Percentiles rank a stretch among this genome's conserved stretches.
These are phyloP conservation scores for Debaryomyces sp. DNA, from an alignment of 1,139 yeast genomes.

Conservation along the genomic window DNA sequence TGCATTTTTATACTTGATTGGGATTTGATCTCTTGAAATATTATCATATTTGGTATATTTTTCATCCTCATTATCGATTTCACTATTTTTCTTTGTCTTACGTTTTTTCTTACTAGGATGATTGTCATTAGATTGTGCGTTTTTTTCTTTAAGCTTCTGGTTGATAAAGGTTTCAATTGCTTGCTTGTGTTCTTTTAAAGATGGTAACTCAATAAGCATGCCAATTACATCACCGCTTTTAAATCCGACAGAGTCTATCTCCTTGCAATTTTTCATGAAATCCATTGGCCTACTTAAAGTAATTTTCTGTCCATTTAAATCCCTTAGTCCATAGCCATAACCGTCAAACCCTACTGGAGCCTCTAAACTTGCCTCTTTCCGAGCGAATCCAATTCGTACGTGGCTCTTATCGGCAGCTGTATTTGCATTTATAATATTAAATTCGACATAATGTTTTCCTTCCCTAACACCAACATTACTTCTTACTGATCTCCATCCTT, in stretches of 20 bases:
- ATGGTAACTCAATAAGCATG: conserved; percentile 72
- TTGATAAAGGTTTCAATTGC: conserved; percentile 25
- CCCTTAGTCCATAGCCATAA: conserved; percentile 90
- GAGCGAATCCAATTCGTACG: conserved; percentile 78
- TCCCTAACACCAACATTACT: conserved; percentile 76
- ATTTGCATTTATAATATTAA: conserved; percentile 53
- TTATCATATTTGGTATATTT: conserved; percentile 30
- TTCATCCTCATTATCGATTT: conserved; percentile 19
- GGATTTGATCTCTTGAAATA: conserved; percentile 79
- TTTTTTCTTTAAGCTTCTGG: conserved; percentile 14
- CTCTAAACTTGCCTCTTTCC: conserved; percentile 87
- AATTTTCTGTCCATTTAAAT: conserved; percentile 74
- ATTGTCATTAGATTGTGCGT: conserved; percentile 12
- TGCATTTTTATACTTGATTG: conserved; percentile 78
- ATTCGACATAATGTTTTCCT: conserved; percentile 84
- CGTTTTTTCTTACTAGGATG: conserved; percentile 20
- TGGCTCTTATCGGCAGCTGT: conserved; percentile 47
- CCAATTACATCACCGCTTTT: conserved; percentile 83
- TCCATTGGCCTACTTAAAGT: conserved; percentile 71
- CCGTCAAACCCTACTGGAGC: conserved; percentile 97
- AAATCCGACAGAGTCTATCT: conserved; percentile 43
- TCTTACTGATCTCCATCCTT: conserved; percentile 84
- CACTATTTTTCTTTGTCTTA: conserved; percentile 12
- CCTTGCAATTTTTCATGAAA: conserved; percentile 37
- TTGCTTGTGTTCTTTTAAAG: conserved; percentile 41